Evolutionary conservation across 75 land plant genomes (phyloP).

Genomic region (Ceratopteris richardii): DNA sequence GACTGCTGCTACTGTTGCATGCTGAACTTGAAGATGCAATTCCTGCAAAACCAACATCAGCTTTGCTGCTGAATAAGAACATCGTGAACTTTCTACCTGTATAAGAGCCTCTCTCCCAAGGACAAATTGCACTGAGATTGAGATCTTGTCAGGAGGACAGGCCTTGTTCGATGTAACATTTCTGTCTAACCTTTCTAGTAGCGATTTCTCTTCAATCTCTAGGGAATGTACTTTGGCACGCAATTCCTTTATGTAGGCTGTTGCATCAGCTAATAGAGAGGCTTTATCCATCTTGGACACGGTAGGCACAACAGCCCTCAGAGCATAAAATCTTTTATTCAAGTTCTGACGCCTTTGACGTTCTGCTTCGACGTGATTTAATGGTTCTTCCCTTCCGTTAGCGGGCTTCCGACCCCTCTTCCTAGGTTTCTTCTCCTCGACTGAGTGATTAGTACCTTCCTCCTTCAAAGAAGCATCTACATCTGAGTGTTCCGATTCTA

Average conservation of each 20-base stretch:
- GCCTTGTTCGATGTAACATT: neutral
- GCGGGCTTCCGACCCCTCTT: conserved; percentile 89
- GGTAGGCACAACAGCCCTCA: conserved; percentile 53
- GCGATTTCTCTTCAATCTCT: conserved; percentile 39
- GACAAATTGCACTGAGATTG: conserved; percentile 15
- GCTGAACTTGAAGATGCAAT: conserved; percentile 56
- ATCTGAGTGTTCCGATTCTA: neutral
- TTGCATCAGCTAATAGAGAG: conserved; percentile 44
- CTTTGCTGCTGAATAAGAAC: conserved; percentile 59
- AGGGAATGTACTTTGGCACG: neutral
- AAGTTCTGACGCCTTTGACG: conserved; percentile 58
- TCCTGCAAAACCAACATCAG: conserved; percentile 72
- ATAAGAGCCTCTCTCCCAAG: conserved; percentile 73
- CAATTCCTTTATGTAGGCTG: conserved; percentile 48
- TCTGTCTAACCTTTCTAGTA: conserved; percentile 27
- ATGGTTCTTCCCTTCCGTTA: conserved; percentile 55
- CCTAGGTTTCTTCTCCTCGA: conserved; percentile 46
- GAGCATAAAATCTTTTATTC: conserved; percentile 53
- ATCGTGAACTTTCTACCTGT: conserved; percentile 41
- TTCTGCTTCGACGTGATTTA: conserved; percentile 63
- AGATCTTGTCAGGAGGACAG: conserved; percentile 1
- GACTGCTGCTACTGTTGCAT: conserved; percentile 71
- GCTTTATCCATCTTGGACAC: conserved; percentile 65
- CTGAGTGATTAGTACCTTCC: neutral
- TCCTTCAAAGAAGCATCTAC: conserved; percentile 17